Percentiles rank a stretch among this genome's conserved stretches.
phyloP scores from a whole-genome alignment of 331 rosid genomes.

The Saraca asoca region DNA sequence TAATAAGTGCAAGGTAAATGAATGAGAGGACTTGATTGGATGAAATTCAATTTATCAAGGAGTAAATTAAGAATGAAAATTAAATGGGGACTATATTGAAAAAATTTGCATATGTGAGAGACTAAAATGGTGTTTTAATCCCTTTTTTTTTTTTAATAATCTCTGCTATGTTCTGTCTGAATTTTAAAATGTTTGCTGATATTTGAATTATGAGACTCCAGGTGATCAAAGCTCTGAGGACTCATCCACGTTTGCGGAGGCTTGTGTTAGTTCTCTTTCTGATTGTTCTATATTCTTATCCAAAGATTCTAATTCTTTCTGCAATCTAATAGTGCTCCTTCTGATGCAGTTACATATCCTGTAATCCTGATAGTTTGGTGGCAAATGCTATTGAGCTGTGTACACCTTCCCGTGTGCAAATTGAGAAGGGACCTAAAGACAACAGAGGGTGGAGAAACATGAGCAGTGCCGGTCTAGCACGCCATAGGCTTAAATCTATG shows the following conservation, averaged over 20 bases:
- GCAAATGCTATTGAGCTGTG: constrained; percentile 97
- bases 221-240: constrained; percentile 91
- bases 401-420: constrained; percentile 70
- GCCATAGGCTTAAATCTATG: constrained; percentile 91
- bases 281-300: not conserved
- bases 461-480: constrained; percentile 88
- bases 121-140: too few relatives aligned
- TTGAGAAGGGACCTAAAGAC: constrained; percentile 74
- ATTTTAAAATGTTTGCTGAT: constrained; percentile 20
- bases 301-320: not conserved
- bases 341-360: constrained; percentile 89
- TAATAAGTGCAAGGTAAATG: too few relatives aligned
- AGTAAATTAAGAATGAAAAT: too few relatives aligned
- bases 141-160: too few relatives aligned
- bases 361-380: constrained; percentile 91
- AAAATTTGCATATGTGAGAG: too few relatives aligned
- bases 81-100: too few relatives aligned
- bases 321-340: constrained; percentile 32
- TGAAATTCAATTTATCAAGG: too few relatives aligned
- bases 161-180: not conserved
- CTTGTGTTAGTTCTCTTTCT: constrained; percentile 72
- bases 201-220: constrained; percentile 44
- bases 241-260: constrained; percentile 67
- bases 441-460: constrained; percentile 91
- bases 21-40: too few relatives aligned